Conservation (phyloP, 129 eudicot genomes). For the Tanacetum coccineum region DNA sequence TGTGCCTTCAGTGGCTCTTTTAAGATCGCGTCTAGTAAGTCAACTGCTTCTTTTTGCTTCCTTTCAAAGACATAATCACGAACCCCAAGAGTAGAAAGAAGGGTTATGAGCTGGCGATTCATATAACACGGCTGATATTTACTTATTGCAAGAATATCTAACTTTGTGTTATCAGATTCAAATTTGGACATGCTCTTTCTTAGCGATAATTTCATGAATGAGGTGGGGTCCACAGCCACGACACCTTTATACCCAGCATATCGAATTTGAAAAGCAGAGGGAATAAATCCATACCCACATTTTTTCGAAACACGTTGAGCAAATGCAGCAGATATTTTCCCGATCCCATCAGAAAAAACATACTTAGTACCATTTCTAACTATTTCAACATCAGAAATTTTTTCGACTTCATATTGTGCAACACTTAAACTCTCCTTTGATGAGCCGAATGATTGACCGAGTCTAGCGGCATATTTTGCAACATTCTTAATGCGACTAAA, state of each 20-base stretch:
- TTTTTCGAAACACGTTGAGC: slow-evolving; percentile 56
- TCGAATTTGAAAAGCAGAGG: slow-evolving; percentile 79
- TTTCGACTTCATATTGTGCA: slow-evolving; percentile 43
- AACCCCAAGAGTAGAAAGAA: slow-evolving; percentile 77
- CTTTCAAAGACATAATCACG: slow-evolving; percentile 52
- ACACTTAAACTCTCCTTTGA: slow-evolving; percentile 75
- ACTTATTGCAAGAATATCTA: slow-evolving; percentile 63
- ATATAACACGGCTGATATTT: slow-evolving; percentile 77
- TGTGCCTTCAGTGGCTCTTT: slow-evolving; percentile 55
- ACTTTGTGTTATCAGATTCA: slow-evolving; percentile 50
- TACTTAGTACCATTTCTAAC: slow-evolving; percentile 29
- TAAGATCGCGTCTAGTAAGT: slow-evolving; percentile 53
- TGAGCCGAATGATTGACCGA: slow-evolving; percentile 84
- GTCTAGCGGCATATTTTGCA: slow-evolving; percentile 92
- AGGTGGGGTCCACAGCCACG: slow-evolving; percentile 67
- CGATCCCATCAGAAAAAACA: slow-evolving; percentile 84
- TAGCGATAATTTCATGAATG: slow-evolving; percentile 51
- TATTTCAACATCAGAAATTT: slow-evolving; percentile 44
- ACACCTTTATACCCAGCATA: slow-evolving; percentile 89
- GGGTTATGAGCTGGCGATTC: slow-evolving; percentile 73
- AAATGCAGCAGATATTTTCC: slow-evolving; percentile 69
- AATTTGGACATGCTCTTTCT: slow-evolving; percentile 75
- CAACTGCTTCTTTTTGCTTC: slow-evolving; percentile 69
- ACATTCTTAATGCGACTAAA: slow-evolving; percentile 61
- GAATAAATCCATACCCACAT: slow-evolving; percentile 49